These are phyloP conservation scores for Globisporangium camurandrum DNA, from an alignment of 352 stramenopile species.

Conservation along the genomic window DNA sequence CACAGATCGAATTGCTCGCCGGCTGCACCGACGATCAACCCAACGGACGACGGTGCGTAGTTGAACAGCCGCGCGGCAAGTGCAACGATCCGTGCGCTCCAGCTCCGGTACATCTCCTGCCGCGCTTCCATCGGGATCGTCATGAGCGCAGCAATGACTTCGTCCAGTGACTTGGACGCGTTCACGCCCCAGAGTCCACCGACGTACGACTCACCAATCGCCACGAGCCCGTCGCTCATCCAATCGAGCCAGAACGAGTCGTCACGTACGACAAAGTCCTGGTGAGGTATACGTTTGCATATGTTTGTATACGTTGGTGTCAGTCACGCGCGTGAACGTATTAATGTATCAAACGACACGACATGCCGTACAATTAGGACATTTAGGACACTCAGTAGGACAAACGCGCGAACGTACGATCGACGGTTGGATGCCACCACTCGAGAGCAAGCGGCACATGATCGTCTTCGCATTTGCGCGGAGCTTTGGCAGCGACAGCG, in stretches of 20 bases:
- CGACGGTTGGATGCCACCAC: slow-evolving; percentile 49
- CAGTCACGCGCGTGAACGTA: not conserved
- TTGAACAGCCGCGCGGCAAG: slow-evolving; percentile 71
- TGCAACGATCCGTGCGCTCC: slow-evolving; percentile 68
- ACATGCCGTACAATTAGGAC: not conserved
- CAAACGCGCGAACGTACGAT: slow-evolving; percentile 20
- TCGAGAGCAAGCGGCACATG: slow-evolving; percentile 60
- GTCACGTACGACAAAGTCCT: slow-evolving; percentile 77
- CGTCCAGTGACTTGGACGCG: slow-evolving; percentile 44
- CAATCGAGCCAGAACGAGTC: slow-evolving; percentile 82
- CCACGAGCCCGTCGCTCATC: slow-evolving; percentile 79
- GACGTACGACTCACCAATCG: slow-evolving; percentile 79
- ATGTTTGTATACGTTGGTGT: too few relatives aligned
- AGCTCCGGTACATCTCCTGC: slow-evolving; percentile 83
- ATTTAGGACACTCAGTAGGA: not conserved
- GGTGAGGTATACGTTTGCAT: not conserved
- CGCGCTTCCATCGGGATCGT: slow-evolving; percentile 76
- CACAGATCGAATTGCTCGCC: slow-evolving; percentile 73
- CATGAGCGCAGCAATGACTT: slow-evolving; percentile 65
- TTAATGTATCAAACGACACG: too few relatives aligned
- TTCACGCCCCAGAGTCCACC: slow-evolving; percentile 64
- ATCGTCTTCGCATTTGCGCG: slow-evolving; percentile 59
- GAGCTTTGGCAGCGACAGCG: slow-evolving; percentile 64
- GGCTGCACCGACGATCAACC: slow-evolving; percentile 55
- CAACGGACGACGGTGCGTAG: slow-evolving; percentile 60